Evolutionary conservation across 805 yeast species (phyloP), one percentile per base, ranked within the genome.

Genomic region (Yarrowia osloensis): DNA sequence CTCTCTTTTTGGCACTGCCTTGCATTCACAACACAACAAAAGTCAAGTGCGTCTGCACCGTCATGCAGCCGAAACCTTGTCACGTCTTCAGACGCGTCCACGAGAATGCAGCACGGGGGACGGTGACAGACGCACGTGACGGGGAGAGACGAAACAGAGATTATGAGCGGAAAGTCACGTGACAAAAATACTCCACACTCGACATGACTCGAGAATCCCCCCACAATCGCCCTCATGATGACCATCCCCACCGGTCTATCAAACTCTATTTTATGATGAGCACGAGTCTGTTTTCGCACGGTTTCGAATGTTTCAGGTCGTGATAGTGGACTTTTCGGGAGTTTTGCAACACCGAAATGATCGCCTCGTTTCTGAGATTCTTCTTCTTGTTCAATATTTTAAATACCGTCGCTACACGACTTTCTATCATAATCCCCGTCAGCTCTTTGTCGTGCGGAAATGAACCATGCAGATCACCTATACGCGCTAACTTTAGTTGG

Each of bases 51-150:
- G 3, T 17, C 22, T 33, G 33, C 61, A 37, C 44, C 9, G 17
- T 7, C 19, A 31, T 49, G 54, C 54, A 47, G 12, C 17, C 22
- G 12, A 8, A 54, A 54, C 62, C 62, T 54, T 35, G 62, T 54
- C 62, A 37, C 62, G 62, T 54, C 35, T 24, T 44, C 24, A 54
- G 22, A 37, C 62, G 46, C 62, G 62, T 54, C 33, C 44, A 54
- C 44, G 61, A 54, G 61, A 54, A 35, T 54, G 44, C 31, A 35
- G 22, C 13, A 15, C 31, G 29, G 21, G 17, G n/a, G n/a, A n/a
- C n/a, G n/a, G n/a, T n/a, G n/a, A 8, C 4, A 19, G 11, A n/a
- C n/a, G 11, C 4, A n/a, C 17, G 24, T 12, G 24, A 7, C 3
- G 24, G 4, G 22, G 17, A 5, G 9, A 22, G 19, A 12, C n/a